These are phyloP conservation scores for Zanthoxylum bungeanum DNA, from an alignment of 345 rosid species.

Conservation along the genomic window DNA sequence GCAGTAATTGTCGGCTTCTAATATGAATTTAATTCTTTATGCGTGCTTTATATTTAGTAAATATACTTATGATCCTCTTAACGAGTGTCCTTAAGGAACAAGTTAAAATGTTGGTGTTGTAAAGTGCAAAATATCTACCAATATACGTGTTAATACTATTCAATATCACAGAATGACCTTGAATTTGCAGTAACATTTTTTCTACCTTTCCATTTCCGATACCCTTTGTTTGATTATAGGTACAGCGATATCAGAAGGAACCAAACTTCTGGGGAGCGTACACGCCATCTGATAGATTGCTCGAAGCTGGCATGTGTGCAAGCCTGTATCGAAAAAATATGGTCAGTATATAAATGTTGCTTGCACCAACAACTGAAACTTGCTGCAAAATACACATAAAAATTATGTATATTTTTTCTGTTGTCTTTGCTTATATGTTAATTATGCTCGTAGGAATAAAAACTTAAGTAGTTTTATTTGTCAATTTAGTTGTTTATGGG, in stretches of 20 bases:
- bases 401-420: background rate
- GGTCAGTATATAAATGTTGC: too few species aligned
- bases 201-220: background rate
- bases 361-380: background rate
- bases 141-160: too few species aligned
- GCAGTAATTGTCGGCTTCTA: background rate
- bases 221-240: background rate
- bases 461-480: background rate
- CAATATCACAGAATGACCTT: background rate
- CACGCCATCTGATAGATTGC: background rate
- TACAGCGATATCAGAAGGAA: background rate
- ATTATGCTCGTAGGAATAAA: too few species aligned
- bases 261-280: background rate
- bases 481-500: background rate
- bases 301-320: background rate
- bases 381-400: background rate
- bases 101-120: too few species aligned
- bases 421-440: background rate
- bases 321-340: background rate
- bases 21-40: background rate
- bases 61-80: background rate
- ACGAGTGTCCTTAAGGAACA: too few species aligned
- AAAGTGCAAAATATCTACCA: too few species aligned
- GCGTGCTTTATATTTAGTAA: background rate
- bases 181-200: too few species aligned